phyloP scores from a whole-genome alignment of 2,329 filamentous ascomycete species.

The Aureobasidium sp. region DNA sequence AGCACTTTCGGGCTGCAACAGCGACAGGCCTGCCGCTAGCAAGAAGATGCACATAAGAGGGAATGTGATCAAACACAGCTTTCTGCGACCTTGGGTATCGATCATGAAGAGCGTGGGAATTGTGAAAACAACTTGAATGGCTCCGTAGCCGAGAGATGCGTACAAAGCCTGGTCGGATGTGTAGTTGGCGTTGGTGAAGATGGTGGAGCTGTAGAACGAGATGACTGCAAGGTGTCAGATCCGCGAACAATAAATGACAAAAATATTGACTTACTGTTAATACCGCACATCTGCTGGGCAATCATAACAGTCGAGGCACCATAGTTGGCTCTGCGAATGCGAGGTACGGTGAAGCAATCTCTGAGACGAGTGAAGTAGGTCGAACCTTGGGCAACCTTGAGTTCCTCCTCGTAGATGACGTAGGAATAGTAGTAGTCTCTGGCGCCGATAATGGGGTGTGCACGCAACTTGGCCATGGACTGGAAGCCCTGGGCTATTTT shows the following conservation, averaged over 20 bases:
- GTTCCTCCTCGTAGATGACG: constrained; percentile 18
- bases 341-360: constrained; percentile 44
- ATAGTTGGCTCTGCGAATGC: constrained; percentile 37
- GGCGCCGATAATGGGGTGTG: constrained; percentile 26
- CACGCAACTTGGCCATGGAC: constrained; percentile 36
- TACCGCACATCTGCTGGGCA: constrained; percentile 14
- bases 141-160: constrained; percentile 39
- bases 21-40: constrained; percentile 41
- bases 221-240: constrained; percentile 18
- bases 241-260: neutral
- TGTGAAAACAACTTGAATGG: constrained; percentile 41
- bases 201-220: constrained; percentile 31
- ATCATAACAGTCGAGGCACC: constrained; percentile 25
- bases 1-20: constrained; percentile 26
- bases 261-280: neutral
- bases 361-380: constrained; percentile 36
- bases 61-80: constrained; percentile 36
- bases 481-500: constrained; percentile 34
- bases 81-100: constrained; percentile 39
- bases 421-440: constrained; percentile 26
- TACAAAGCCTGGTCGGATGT: constrained; percentile 31
- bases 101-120: constrained; percentile 42
- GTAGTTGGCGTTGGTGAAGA: constrained; percentile 34
- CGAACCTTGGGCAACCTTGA: constrained; percentile 25
- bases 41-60: constrained; percentile 44